Base-by-base conservation (phyloP, 768 basidiomycete genomes). In the Neoboletus brunneissimus region DNA sequence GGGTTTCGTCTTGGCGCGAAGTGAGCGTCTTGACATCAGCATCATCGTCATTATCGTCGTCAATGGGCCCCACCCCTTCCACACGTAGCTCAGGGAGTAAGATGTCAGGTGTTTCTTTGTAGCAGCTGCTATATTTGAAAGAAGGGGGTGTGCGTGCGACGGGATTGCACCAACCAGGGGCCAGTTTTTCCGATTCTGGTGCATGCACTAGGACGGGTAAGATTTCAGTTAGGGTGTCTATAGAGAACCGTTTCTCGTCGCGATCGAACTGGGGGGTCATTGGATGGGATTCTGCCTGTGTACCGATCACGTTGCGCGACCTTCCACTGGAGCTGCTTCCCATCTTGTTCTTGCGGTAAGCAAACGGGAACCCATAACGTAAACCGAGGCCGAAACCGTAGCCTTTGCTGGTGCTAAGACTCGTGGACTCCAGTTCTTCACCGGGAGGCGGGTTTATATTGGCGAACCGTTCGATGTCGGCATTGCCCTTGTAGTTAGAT, bases 321-420 rank as follows among this genome's bases (percentile, higher is more conserved):
- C 23, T 56, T 31, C 49, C 61, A n/a, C 60, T 70, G 48, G 64
- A 64, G 37, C 25, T 37, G 38, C 62, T 62, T 56, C 55, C 64
- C 2, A 48, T 3, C 51, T 70, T 71, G 47, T 35, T 51, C 53
- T 64, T 73, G 51, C 64, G 62, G 32, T 60, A 55, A 37, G 55
- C 31, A 37, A 73, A 70, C 15, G 62, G 56, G 32, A 72, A 64
- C 6, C 59, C 64, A 7, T 62, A 69, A 20, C 70, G 63, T 10
- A 72, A 35, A 46, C 72, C 70, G 2, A 72, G 72, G 12, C 70
- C 70, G 34, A 72, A 70, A n/a, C 70, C 70, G 32, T 72, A 72
- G 27, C 70, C 70, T 43, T 72, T 72, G 57, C 51, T 70, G 11
- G 70, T 66, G 48, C 70, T 72, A 10, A 72, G 60, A 48, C 60